phyloP scores from a whole-genome alignment of 139 green algal genomes.

The Mychonastes homosphaera region DNA sequence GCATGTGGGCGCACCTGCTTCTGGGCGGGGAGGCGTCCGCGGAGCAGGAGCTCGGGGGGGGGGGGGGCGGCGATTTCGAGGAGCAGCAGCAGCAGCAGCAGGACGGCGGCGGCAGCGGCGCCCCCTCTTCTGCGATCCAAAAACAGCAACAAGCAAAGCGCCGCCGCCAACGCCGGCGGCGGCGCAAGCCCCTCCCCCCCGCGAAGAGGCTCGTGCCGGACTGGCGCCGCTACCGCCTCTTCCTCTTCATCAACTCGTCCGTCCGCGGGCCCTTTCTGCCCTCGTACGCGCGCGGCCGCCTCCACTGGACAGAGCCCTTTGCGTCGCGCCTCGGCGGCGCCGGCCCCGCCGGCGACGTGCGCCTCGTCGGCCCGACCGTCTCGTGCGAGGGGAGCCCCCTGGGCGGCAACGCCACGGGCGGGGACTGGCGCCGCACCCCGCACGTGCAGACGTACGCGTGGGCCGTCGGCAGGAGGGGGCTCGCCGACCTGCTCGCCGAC shows the following conservation, averaged over 20 bases:
- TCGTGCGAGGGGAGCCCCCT: constrained; percentile 58
- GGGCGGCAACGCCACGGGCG: constrained; percentile 34
- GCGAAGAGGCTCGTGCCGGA: constrained; percentile 14
- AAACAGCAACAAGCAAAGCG: too few species aligned
- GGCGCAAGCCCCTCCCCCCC: too few species aligned
- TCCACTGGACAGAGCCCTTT: constrained; percentile 54
- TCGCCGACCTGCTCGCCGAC: constrained; percentile 42
- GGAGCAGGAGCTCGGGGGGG: too few species aligned
- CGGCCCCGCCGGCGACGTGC: constrained; percentile 55
- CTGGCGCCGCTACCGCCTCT: constrained; percentile 33
- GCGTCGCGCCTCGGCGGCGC: constrained; percentile 30
- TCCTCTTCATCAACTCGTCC: constrained; percentile 65
- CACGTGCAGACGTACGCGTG: constrained; percentile 67
- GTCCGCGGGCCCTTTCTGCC: constrained; percentile 57
- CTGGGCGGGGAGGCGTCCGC: constrained; percentile 23
- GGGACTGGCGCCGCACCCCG: constrained; percentile 60
- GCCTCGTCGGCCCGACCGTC: constrained; percentile 61
- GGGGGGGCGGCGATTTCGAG: too few species aligned
- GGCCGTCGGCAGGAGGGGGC: constrained; percentile 23
- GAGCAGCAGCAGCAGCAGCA: too few species aligned
- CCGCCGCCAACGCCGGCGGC: too few species aligned
- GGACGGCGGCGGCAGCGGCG: too few species aligned
- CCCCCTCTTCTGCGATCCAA: too few species aligned
- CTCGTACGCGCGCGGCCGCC: constrained; percentile 31
- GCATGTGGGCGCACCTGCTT: constrained; percentile 66